These are phyloP conservation scores for Pseudoneurospora amorphoporcata DNA, from an alignment of 495 filamentous ascomycete species.

Conservation along the genomic window DNA sequence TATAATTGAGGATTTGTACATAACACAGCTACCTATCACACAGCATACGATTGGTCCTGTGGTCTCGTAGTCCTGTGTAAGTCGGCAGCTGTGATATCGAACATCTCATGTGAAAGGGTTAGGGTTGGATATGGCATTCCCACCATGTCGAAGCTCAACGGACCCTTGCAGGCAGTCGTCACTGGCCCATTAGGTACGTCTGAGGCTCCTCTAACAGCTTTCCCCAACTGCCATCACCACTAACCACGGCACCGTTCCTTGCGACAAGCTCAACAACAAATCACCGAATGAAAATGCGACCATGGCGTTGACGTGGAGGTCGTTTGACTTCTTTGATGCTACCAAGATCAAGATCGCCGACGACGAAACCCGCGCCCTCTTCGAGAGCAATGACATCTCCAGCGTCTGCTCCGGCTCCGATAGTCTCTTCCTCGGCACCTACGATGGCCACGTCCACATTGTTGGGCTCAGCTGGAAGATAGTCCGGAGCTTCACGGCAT, in stretches of 20 bases:
- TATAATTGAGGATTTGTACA: neutral
- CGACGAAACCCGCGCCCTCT: slow-evolving; percentile 43
- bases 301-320: slow-evolving; percentile 67
- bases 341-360: slow-evolving; percentile 70
- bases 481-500: slow-evolving; percentile 73
- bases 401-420: slow-evolving; percentile 76
- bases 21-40: neutral
- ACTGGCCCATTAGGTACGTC: slow-evolving; percentile 1
- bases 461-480: slow-evolving; percentile 80
- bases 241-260: neutral
- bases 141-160: neutral
- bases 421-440: slow-evolving; percentile 79
- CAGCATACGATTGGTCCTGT: neutral
- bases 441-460: slow-evolving; percentile 76
- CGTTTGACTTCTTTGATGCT: slow-evolving; percentile 98
- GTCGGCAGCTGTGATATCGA: neutral
- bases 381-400: slow-evolving; percentile 39
- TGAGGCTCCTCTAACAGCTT: neutral
- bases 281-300: slow-evolving; percentile 16
- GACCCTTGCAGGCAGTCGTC: slow-evolving; percentile 3
- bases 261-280: neutral
- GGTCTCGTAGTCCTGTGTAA: neutral
- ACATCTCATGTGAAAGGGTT: neutral
- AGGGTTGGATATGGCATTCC: neutral
- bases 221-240: neutral